Evolutionary conservation across 2,329 filamentous ascomycete species (phyloP).

Genomic region (Xylariaceae sp.): DNA sequence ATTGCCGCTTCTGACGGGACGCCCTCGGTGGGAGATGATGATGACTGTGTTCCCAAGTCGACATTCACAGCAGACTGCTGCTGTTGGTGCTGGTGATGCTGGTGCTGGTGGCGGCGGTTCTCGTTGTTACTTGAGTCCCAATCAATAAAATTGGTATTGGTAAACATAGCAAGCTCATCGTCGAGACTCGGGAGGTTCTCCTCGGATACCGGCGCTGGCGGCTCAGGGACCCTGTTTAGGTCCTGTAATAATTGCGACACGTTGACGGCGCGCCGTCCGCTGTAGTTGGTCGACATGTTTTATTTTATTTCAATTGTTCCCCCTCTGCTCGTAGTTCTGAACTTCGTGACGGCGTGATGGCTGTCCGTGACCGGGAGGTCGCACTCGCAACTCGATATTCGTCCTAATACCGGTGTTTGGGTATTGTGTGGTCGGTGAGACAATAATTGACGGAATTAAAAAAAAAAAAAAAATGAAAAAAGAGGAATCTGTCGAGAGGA

Average conservation of each 20-base stretch:
- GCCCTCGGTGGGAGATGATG: constrained; percentile 31
- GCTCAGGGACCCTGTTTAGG: constrained; percentile 74
- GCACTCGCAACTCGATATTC: constrained; percentile 4
- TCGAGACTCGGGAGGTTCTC: constrained; percentile 64
- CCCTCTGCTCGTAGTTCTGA: neutral
- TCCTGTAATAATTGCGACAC: constrained; percentile 89
- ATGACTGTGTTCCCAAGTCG: constrained; percentile 27
- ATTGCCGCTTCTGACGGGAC: constrained; percentile 19
- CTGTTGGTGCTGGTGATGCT: constrained; percentile 14
- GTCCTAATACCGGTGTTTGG: neutral
- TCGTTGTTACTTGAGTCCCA: constrained; percentile 55
- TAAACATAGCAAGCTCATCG: constrained; percentile 76
- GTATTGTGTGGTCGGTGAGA: neutral
- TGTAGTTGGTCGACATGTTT: constrained; percentile 50
- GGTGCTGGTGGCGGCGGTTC: constrained; percentile 17
- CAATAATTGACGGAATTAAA: neutral
- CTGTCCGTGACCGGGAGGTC: neutral
- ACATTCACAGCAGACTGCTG: constrained; percentile 9
- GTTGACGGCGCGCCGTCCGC: constrained; percentile 74
- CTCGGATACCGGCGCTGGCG: constrained; percentile 53
- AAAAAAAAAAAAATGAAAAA: neutral
- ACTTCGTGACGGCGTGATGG: neutral
- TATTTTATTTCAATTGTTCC: constrained; percentile 3
- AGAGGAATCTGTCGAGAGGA: neutral
- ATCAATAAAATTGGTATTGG: constrained; percentile 81